Conservation (phyloP, 805 yeast genomes). For the Yarrowia phangngaensis region DNA sequence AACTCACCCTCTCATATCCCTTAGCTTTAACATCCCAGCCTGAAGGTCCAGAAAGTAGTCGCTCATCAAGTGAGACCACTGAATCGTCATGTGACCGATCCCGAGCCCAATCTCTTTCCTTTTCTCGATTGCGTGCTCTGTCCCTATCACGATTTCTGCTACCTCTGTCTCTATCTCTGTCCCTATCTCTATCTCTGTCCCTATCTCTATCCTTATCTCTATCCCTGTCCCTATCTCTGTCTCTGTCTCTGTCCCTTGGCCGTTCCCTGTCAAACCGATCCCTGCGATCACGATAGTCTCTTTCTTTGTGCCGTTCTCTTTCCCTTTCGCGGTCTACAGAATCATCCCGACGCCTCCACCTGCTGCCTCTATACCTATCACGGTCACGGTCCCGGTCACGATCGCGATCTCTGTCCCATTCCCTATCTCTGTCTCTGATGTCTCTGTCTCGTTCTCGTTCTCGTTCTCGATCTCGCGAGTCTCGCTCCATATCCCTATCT, state of each 20-base stretch:
- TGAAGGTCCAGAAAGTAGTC: neutral
- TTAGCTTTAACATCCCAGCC: slow-evolving; percentile 54
- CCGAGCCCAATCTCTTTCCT: slow-evolving; percentile 33
- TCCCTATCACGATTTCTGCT: slow-evolving; percentile 28
- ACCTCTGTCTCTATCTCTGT: slow-evolving; percentile 29
- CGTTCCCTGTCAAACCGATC: slow-evolving; percentile 18
- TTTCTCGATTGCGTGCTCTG: slow-evolving; percentile 27
- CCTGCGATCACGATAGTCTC: slow-evolving; percentile 28
- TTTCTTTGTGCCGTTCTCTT: slow-evolving; percentile 12
- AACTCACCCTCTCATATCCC: slow-evolving; percentile 69
- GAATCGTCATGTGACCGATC: slow-evolving; percentile 27
- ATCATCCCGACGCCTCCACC: slow-evolving; percentile 14
- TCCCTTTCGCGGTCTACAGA: slow-evolving; percentile 18
- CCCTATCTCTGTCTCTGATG: slow-evolving; percentile 14
- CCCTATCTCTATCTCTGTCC: slow-evolving; percentile 30
- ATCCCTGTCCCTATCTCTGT: slow-evolving; percentile 29
- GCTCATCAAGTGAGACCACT: slow-evolving; percentile 4
- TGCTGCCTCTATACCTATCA: neutral
- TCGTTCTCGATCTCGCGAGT: slow-evolving; percentile 16
- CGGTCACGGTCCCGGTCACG: slow-evolving; percentile 2
- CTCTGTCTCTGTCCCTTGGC: slow-evolving; percentile 31
- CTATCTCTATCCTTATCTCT: slow-evolving; percentile 32
- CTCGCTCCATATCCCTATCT: slow-evolving; percentile 2
- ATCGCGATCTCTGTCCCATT: slow-evolving; percentile 6
- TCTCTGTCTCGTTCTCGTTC: slow-evolving; percentile 16